These are phyloP conservation scores for Pleurotus citrinopileatus DNA, from an alignment of 768 basidiomycete species.

Conservation along the genomic window DNA sequence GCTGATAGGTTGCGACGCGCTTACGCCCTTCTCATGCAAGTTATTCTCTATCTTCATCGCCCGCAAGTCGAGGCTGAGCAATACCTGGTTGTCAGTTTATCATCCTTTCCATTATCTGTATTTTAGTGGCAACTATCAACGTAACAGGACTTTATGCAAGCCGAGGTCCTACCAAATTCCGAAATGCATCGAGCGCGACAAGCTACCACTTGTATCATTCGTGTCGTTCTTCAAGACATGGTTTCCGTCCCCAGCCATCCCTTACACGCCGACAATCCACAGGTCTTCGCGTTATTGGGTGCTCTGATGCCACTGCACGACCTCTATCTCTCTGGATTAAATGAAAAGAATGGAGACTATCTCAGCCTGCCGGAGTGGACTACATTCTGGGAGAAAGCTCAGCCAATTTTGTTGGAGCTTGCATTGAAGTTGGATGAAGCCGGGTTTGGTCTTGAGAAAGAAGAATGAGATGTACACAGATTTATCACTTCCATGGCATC, in stretches of 20 bases:
- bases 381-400: slow-evolving; percentile 22
- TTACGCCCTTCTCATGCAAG: slow-evolving; percentile 23
- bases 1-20: slow-evolving; percentile 17
- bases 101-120: neutral
- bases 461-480: slow-evolving; percentile 17
- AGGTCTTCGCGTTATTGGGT: slow-evolving; percentile 22
- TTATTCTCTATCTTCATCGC: slow-evolving; percentile 23
- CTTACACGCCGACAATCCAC: slow-evolving; percentile 16
- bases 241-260: slow-evolving; percentile 18
- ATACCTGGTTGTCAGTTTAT: slow-evolving; percentile 18
- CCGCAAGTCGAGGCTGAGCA: slow-evolving; percentile 18
- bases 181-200: slow-evolving; percentile 24
- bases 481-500: too few species aligned
- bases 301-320: slow-evolving; percentile 21
- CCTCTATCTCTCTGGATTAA: slow-evolving; percentile 15
- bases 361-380: slow-evolving; percentile 13
- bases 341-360: neutral
- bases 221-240: slow-evolving; percentile 20
- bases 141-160: slow-evolving; percentile 21
- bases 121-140: neutral
- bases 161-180: slow-evolving; percentile 19
- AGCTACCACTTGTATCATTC: slow-evolving; percentile 17
- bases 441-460: slow-evolving; percentile 22
- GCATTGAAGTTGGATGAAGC: slow-evolving; percentile 21
- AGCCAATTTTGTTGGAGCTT: slow-evolving; percentile 21